Conservation (phyloP, 2,329 filamentous ascomycete species). For the Cladosporium sp. region DNA sequence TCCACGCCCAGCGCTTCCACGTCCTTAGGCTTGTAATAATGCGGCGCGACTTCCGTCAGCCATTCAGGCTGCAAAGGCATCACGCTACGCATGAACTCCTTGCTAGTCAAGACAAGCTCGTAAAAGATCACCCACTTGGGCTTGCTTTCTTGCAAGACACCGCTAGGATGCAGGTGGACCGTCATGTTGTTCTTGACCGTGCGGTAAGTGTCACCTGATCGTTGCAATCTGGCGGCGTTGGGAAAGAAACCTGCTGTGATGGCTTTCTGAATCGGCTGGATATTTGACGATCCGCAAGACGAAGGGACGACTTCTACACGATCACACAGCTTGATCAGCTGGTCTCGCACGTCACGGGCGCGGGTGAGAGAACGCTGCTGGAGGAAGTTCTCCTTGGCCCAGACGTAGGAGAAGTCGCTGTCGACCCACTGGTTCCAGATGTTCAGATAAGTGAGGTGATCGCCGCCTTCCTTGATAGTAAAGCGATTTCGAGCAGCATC, state of each 20-base stretch:
- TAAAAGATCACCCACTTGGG: constrained; percentile 88
- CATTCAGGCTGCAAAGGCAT: constrained; percentile 81
- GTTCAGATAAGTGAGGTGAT: constrained; percentile 83
- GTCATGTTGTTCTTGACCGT: constrained; percentile 87
- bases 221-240: constrained; percentile 79
- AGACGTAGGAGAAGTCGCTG: constrained; percentile 79
- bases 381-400: constrained; percentile 88
- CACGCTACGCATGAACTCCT: constrained; percentile 88
- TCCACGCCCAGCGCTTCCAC: constrained; percentile 73
- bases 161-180: constrained; percentile 87
- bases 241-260: constrained; percentile 91
- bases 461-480: constrained; percentile 84
- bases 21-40: constrained; percentile 91
- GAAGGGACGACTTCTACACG: constrained; percentile 75
- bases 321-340: constrained; percentile 87
- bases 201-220: constrained; percentile 81
- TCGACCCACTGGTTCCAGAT: constrained; percentile 97
- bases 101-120: constrained; percentile 74
- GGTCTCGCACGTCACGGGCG: constrained; percentile 86
- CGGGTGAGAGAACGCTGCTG: constrained; percentile 86
- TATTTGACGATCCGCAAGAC: constrained; percentile 66
- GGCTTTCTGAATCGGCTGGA: constrained; percentile 77
- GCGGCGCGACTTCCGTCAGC: constrained; percentile 85
- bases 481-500: constrained; percentile 87
- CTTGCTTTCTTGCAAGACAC: constrained; percentile 71